These are phyloP conservation scores for Podosphaera leucotricha DNA, from an alignment of 2,329 filamentous ascomycete species.

Conservation along the genomic window DNA sequence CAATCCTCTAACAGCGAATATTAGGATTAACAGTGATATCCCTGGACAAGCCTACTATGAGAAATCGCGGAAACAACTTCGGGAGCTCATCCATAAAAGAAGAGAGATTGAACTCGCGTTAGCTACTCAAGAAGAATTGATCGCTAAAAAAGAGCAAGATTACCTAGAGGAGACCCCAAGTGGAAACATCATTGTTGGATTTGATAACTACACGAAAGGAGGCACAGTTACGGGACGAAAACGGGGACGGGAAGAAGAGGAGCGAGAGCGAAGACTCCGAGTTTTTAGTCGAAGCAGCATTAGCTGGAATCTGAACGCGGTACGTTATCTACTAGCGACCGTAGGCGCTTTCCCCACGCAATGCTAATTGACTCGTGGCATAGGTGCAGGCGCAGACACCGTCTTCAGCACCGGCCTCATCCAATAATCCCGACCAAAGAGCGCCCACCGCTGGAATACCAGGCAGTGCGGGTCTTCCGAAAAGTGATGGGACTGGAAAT, in stretches of 20 bases:
- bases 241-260: constrained; percentile 32
- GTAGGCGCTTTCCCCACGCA: too few species aligned
- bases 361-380: too few species aligned
- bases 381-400: too few species aligned
- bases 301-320: constrained; percentile 30
- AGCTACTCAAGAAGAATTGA: constrained; percentile 43
- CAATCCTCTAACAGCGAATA: constrained; percentile 16
- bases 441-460: constrained; percentile 28
- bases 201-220: constrained; percentile 96
- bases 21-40: constrained; percentile 19
- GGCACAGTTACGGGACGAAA: constrained; percentile 33
- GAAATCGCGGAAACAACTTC: constrained; percentile 41
- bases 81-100: constrained; percentile 43
- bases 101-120: constrained; percentile 19
- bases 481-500: constrained; percentile 16
- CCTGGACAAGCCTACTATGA: constrained; percentile 44
- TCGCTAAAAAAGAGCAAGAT: constrained; percentile 58
- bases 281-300: constrained; percentile 19
- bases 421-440: too few species aligned
- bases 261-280: not conserved
- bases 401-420: too few species aligned
- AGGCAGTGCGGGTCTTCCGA: constrained; percentile 28
- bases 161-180: constrained; percentile 78
- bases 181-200: constrained; percentile 93
- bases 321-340: constrained; percentile 8